Base-by-base conservation (phyloP, 345 rosid genomes). In the Cardamine occulta region DNA sequence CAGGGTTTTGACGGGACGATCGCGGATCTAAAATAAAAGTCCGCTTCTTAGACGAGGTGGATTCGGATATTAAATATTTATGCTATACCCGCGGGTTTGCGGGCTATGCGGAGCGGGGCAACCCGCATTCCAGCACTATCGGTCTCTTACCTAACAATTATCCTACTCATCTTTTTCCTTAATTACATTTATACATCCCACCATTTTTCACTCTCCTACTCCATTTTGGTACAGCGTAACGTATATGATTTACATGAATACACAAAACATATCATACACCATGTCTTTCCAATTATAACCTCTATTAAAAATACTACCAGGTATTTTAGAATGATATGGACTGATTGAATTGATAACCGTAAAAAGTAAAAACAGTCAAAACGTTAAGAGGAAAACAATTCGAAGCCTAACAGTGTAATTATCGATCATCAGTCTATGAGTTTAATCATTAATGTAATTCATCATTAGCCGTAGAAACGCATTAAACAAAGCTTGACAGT, bases 61-160 rank as follows among this genome's bases (percentile, higher is more conserved):
- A n/a, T n/a, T n/a, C n/a, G n/a, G n/a, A n/a, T n/a, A n/a, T n/a
- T n/a, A n/a, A n/a, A n/a, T n/a, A n/a, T n/a, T n/a, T n/a, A n/a
- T n/a, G n/a, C n/a, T n/a, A n/a, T n/a, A n/a, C n/a, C n/a, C n/a
- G n/a, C n/a, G n/a, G n/a, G n/a, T n/a, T n/a, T n/a, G n/a, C n/a
- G n/a, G n/a, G n/a, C n/a, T n/a, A n/a, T n/a, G n/a, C n/a, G n/a
- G n/a, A n/a, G n/a, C n/a, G n/a, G n/a, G n/a, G n/a, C n/a, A n/a
- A n/a, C n/a, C n/a, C n/a, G n/a, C n/a, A n/a, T n/a, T n/a, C n/a
- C n/a, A n/a, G n/a, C n/a, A n/a, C n/a, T n/a, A n/a, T n/a, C n/a
- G n/a, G 18, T 70, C 56, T 44, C 56, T 76, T 44, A 76, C 80
- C 80, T 45, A 76, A 76, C 71, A 8, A 5, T 62, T 23, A 18